Base-by-base conservation (phyloP, 1,139 yeast genomes). In the Pichia sp. region DNA sequence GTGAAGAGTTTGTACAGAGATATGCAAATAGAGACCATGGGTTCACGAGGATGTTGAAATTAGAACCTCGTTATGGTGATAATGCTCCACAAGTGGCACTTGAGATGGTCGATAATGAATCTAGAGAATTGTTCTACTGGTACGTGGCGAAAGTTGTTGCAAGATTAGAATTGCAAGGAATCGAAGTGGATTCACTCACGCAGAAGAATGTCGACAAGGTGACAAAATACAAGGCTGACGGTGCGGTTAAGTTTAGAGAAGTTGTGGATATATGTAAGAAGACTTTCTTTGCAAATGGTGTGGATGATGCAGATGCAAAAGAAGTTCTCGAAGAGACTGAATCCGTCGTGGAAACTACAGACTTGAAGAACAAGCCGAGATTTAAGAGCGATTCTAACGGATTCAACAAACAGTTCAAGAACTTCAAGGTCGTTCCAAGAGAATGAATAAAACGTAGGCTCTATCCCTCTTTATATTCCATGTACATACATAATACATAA, bases 51-150 rank as follows among this genome's bases (percentile, higher is more conserved):
- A 75, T 88, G 41, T 64, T 88, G 48, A 78, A 75, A 50, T 66
- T 93, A 45, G 97, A 91, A 58, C 87, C 93, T 22, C 70, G 98
- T 50, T 61, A 81, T 36, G 93, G 91, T 48, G 98, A 93, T 57
- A 82, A 80, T 46, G 96, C 97, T 0, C 91, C 93, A 17, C 91
- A 84, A 69, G 79, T 94, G 2, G 79, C 91, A 13, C 58, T 93
- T 38, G 98, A 93, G 59, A 66, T 93, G 36, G 94, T 91, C 2
- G 96, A 84, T 49, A 78, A 82, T 12, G 63, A 71, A 0, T 73
- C 73, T 22, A 72, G 76, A 48, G 95, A 86, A 54, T 71, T 84
- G 66, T 76, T 80, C 50, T 72, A 77, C 48, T 83, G 94, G 76
- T 66, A 76, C 53, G 70, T 77, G 16, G 96, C 95, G 19, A 75